Evolutionary conservation across 2,329 filamentous ascomycete species (phyloP).

Genomic region (Grosmannia clavigera): DNA sequence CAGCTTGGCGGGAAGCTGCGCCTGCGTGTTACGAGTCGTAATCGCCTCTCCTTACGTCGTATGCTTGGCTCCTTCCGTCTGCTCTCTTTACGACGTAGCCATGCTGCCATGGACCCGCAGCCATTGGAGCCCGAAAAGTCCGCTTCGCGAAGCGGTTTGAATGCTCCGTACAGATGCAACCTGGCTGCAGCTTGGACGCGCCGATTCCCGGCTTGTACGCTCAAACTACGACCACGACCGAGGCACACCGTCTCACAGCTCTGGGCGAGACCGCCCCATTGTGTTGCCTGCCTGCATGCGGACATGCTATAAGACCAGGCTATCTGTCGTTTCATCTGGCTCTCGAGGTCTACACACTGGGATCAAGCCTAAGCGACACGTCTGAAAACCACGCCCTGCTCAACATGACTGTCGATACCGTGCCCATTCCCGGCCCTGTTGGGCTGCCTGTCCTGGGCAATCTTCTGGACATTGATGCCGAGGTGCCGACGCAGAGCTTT

Average conservation of each 20-base stretch:
- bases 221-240: background rate
- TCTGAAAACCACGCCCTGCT: background rate
- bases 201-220: background rate
- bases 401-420: background rate
- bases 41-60: background rate
- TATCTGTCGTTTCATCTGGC: too few species aligned
- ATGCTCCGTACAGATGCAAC: background rate
- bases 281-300: too few species aligned
- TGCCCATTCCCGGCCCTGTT: slow-evolving; percentile 46
- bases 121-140: background rate
- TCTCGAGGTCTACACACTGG: too few species aligned
- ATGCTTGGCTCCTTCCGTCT: background rate
- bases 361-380: background rate
- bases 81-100: too few species aligned
- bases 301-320: too few species aligned
- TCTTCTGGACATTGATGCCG: slow-evolving; percentile 46
- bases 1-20: background rate
- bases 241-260: background rate
- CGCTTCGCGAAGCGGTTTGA: background rate
- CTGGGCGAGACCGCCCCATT: too few species aligned
- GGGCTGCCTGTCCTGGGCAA: slow-evolving; percentile 57
- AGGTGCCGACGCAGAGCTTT: slow-evolving; percentile 43
- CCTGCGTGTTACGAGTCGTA: background rate
- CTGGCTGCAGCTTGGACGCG: background rate
- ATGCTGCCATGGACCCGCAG: background rate